A percentile compares a stretch with the other conserved stretches of the same genome.
phyloP scores from a whole-genome alignment of 129 eudicot genomes.

The Daucus carota region DH1_v3.0 NC_030383.2:3812501-3813000 shows the following conservation, averaged over 20 bases:
- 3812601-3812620: conserved; percentile 39
- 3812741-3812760: conserved; percentile 50
- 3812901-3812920: conserved; percentile 24
- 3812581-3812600: conserved; percentile 37
- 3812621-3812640: conserved; percentile 45
- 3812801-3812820: conserved; percentile 55
- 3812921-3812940: conserved; percentile 40
- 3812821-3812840: conserved; percentile 46
- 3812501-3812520: conserved; percentile 49
- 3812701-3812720: conserved; percentile 38
- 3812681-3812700: conserved; percentile 24
- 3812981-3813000: not conserved
- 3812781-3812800: conserved; percentile 47
- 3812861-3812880: conserved; percentile 62
- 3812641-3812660: conserved; percentile 42
- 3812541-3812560: conserved; percentile 44
- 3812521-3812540: conserved; percentile 41
- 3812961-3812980: conserved; percentile 22
- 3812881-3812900: conserved; percentile 35
- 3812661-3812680: conserved; percentile 46
- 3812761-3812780: conserved; percentile 27
- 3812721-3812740: conserved; percentile 53
- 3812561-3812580: conserved; percentile 51
- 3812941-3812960: conserved; percentile 37
- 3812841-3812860: conserved; percentile 44